These are phyloP conservation scores for Aspergillus avenaceus DNA, from an alignment of 495 filamentous ascomycete genomes.

Conservation along the genomic window DNA sequence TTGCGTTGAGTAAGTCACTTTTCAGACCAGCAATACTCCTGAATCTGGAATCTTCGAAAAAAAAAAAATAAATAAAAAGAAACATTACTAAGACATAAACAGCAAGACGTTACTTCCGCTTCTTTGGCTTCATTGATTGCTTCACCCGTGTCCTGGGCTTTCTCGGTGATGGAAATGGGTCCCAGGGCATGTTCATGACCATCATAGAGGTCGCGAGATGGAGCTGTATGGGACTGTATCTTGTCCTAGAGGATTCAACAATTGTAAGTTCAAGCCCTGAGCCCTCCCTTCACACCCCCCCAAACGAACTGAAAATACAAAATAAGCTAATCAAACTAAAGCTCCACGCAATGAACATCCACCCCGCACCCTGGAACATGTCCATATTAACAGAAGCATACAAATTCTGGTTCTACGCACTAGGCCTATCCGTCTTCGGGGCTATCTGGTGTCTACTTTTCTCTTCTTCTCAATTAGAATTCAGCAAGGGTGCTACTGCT, in stretches of 20 bases:
- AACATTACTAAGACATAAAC: neutral
- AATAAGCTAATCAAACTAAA: constrained; percentile 9
- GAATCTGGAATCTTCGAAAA: no score
- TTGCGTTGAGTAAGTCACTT: constrained; percentile 28
- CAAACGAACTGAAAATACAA: neutral
- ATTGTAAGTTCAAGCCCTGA: constrained; percentile 25
- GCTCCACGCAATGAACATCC: constrained; percentile 47
- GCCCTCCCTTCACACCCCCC: neutral
- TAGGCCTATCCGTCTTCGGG: constrained; percentile 34
- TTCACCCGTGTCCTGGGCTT: constrained; percentile 45
- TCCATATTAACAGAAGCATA: constrained; percentile 49
- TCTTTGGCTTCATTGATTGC: constrained; percentile 60
- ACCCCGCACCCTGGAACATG: constrained; percentile 26
- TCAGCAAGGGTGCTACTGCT: neutral
- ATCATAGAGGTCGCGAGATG: constrained; percentile 31
- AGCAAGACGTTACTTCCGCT: constrained; percentile 55
- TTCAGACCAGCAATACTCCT: neutral
- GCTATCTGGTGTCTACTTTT: constrained; percentile 21
- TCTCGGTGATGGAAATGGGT: constrained; percentile 12
- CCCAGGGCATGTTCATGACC: constrained; percentile 13
- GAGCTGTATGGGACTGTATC: constrained; percentile 37
- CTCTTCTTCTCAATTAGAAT: neutral
- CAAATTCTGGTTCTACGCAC: constrained; percentile 60
- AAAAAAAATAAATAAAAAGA: neutral
- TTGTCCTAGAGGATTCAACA: constrained; percentile 37